These are phyloP conservation scores for Diplodia seriata DNA, from an alignment of 2,329 filamentous ascomycete genomes.

Conservation along the genomic window DNA sequence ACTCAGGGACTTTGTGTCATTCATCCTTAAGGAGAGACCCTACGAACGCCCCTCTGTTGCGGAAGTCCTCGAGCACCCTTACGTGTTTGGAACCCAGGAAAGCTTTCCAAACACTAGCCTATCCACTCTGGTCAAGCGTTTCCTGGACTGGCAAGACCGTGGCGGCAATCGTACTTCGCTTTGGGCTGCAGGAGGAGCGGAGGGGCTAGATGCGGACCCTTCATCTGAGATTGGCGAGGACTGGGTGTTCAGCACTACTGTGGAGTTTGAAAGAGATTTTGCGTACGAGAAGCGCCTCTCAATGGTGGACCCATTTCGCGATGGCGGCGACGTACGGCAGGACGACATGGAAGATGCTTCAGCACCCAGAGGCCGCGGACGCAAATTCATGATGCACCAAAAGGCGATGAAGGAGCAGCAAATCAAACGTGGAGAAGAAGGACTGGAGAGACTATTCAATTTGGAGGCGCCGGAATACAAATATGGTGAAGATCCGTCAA, in stretches of 20 bases:
- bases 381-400: conserved; percentile 44
- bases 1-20: conserved; percentile 73
- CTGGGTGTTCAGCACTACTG: conserved; percentile 71
- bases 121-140: conserved; percentile 71
- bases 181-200: conserved; percentile 64
- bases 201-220: conserved; percentile 58
- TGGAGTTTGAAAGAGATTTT: conserved; percentile 63
- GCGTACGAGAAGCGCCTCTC: conserved; percentile 56
- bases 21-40: conserved; percentile 74
- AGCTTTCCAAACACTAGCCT: conserved; percentile 70
- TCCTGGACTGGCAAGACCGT: conserved; percentile 76
- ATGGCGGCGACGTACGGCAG: background rate
- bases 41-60: conserved; percentile 72
- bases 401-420: conserved; percentile 63
- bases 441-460: conserved; percentile 65
- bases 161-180: conserved; percentile 73
- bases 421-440: conserved; percentile 62
- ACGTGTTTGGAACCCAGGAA: conserved; percentile 68
- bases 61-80: conserved; percentile 72
- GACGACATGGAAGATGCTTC: background rate
- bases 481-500: conserved; percentile 51
- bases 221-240: conserved; percentile 57
- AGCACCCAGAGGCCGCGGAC: conserved; percentile 19
- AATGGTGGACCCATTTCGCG: conserved; percentile 52
- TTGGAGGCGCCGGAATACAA: conserved; percentile 63